Base-by-base conservation (phyloP, 1,284 basidiomycete species). In the Ustilago nuda region DNA sequence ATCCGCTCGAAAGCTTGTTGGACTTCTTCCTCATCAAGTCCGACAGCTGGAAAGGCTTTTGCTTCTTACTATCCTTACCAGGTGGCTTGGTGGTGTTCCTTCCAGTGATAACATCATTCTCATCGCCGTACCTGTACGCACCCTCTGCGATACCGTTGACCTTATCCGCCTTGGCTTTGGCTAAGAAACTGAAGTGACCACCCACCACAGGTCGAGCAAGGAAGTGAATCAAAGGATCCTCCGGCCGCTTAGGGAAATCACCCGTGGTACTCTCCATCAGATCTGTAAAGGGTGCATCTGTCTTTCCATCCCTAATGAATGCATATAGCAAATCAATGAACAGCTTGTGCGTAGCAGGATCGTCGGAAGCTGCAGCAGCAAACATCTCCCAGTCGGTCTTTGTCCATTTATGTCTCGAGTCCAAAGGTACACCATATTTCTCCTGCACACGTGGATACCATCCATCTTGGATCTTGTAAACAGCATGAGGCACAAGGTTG, bases 351-450 rank as follows among this genome's bases (percentile, higher is more conserved):
- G 81, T 82, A 1, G 71, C 54, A 35, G 60, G 33, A 35, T 72
- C 66, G 9, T 76, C 72, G 2, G 84, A 75, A 1, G 79, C 79
- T 0, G 77, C 84, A 6, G 85, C 84, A 0, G 85, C 81, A 57
- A 85, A 86, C 68, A 86, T 76, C 50, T 83, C 78, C 86, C 86
- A 86, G 66, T 86, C 86, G 9, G 84, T 82, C 76, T 84, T 86
- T 19, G 81, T 74, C 82, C 85, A 86, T 11, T 74, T 76, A 65
- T 86, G 85, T 4, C 86, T 73, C 60, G 72, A 79, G 55, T 87
- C 86, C 15, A 87, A 74, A 19, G 86, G 86, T 0, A 86, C 73
- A 12, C 83, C 86, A 45, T 75, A 87, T 60, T 79, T 62, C 45
- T 85, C 72, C 19, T 72, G 65, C 5, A 81, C 78, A 0, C 53